Percentiles rank a stretch among this genome's conserved stretches.
phyloP scores from a whole-genome alignment of 108 stramenopile species.

The Pseudonitzschia delicatissima region DNA sequence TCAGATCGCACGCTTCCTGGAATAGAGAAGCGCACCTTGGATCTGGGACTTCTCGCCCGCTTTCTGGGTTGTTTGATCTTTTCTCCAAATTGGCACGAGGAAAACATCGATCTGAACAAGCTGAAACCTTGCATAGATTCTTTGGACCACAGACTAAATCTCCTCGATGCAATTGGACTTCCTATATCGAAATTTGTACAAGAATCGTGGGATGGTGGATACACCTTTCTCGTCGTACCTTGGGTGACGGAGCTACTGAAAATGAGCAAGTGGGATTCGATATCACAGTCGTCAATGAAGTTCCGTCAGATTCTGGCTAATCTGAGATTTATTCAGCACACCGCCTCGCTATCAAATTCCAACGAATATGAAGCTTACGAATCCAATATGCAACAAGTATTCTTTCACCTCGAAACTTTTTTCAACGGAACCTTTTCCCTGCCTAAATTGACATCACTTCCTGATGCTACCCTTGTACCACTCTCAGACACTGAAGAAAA shows the following conservation, averaged over 20 bases:
- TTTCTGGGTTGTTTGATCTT: conserved; percentile 78
- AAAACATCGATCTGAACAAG: conserved; percentile 11
- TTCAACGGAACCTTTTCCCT: conserved; percentile 53
- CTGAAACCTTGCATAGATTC: conserved; percentile 4
- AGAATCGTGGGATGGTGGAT: conserved; percentile 38
- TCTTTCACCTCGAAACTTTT: conserved; percentile 48
- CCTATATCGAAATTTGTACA: conserved; percentile 34
- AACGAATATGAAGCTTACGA: background rate
- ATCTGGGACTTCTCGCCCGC: conserved; percentile 60
- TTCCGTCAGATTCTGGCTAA: conserved; percentile 48
- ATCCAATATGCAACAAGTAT: conserved; percentile 30
- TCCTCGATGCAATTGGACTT: conserved; percentile 34
- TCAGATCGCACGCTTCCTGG: conserved; percentile 7
- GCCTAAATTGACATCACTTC: conserved; percentile 35
- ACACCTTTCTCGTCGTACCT: conserved; percentile 15
- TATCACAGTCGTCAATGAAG: conserved; percentile 38
- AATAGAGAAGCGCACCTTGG: conserved; percentile 37
- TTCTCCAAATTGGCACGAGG: conserved; percentile 66
- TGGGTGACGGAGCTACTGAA: conserved; percentile 70
- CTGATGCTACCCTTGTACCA: background rate
- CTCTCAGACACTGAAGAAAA: background rate
- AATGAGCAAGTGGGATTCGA: conserved; percentile 73
- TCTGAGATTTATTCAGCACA: conserved; percentile 27
- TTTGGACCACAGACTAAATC: conserved; percentile 14
- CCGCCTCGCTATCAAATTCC: background rate